These are phyloP conservation scores for Gastrolobium villosum DNA, from an alignment of 306 rosid species.

Conservation along the genomic window DNA sequence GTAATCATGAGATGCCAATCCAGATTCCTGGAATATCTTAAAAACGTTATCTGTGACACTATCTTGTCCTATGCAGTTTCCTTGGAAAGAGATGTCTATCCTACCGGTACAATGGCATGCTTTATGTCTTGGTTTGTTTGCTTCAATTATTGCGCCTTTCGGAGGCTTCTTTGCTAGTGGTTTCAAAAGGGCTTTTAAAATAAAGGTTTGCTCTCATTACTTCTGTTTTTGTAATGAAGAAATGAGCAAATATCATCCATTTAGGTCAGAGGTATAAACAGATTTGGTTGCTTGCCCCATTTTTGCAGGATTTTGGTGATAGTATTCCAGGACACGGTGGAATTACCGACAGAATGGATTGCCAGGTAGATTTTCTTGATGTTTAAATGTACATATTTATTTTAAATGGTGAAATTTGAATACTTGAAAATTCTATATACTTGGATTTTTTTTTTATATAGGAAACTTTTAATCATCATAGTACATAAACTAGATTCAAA, in stretches of 20 bases:
- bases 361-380: slow-evolving; percentile 74
- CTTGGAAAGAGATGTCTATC: slow-evolving; percentile 84
- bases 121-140: slow-evolving; percentile 87
- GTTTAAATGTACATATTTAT: slow-evolving; percentile 34
- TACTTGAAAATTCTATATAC: background rate
- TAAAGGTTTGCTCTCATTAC: slow-evolving; percentile 69
- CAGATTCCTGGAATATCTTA: slow-evolving; percentile 38
- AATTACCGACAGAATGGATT: slow-evolving; percentile 98
- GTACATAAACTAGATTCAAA: slow-evolving; percentile 9
- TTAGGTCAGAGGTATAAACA: slow-evolving; percentile 33
- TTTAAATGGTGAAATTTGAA: slow-evolving; percentile 6
- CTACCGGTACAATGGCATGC: slow-evolving; percentile 97
- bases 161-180: slow-evolving; percentile 99
- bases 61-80: slow-evolving; percentile 65
- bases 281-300: slow-evolving; percentile 26
- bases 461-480: background rate
- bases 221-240: slow-evolving; percentile 37
- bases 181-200: slow-evolving; percentile 96
- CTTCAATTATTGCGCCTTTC: slow-evolving; percentile 97
- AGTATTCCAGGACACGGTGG: slow-evolving; percentile 99
- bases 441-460: background rate
- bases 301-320: slow-evolving; percentile 93
- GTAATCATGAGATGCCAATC: slow-evolving; percentile 45
- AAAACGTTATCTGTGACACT: slow-evolving; percentile 16
- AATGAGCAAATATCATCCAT: slow-evolving; percentile 33